Evolutionary conservation across 2,329 filamentous ascomycete genomes (phyloP).

Genomic region (Periconia sp.): DNA sequence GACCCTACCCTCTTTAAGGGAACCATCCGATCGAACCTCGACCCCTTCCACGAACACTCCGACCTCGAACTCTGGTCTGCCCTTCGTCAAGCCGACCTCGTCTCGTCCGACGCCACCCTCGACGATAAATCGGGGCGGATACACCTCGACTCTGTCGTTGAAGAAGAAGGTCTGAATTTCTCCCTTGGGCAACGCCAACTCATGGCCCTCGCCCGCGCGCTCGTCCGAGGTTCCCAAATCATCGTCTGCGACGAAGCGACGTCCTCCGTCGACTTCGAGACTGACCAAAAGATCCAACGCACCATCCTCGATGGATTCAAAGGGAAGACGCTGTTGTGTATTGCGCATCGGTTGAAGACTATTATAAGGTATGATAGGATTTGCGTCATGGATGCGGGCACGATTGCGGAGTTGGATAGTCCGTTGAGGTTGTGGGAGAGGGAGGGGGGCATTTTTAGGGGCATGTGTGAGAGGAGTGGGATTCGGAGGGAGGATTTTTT

Average conservation of each 20-base stretch:
- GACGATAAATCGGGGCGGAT: conserved; percentile 61
- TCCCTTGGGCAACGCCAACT: conserved; percentile 92
- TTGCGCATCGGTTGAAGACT: conserved; percentile 86
- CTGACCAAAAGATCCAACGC: conserved; percentile 89
- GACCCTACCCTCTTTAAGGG: conserved; percentile 82
- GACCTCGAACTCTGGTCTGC: conserved; percentile 79
- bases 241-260: conserved; percentile 98
- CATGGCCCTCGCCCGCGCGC: conserved; percentile 88
- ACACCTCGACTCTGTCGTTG: conserved; percentile 80
- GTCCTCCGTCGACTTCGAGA: conserved; percentile 90
- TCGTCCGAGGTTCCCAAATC: conserved; percentile 85
- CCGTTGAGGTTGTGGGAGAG: conserved; percentile 74
- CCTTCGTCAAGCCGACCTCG: conserved; percentile 74
- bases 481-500: conserved; percentile 61
- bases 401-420: conserved; percentile 82
- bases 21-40: conserved; percentile 76
- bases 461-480: conserved; percentile 87
- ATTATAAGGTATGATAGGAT: conserved; percentile 95
- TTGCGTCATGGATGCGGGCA: conserved; percentile 90
- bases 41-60: conserved; percentile 77
- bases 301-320: conserved; percentile 83
- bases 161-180: conserved; percentile 95
- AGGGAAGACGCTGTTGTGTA: conserved; percentile 85
- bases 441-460: conserved; percentile 76
- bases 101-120: conserved; percentile 52